Evolutionary conservation across 2,329 filamentous ascomycete genomes (phyloP), one percentile per base, ranked within the genome.

Genomic region (Sclerotinia trifoliorum): DNA sequence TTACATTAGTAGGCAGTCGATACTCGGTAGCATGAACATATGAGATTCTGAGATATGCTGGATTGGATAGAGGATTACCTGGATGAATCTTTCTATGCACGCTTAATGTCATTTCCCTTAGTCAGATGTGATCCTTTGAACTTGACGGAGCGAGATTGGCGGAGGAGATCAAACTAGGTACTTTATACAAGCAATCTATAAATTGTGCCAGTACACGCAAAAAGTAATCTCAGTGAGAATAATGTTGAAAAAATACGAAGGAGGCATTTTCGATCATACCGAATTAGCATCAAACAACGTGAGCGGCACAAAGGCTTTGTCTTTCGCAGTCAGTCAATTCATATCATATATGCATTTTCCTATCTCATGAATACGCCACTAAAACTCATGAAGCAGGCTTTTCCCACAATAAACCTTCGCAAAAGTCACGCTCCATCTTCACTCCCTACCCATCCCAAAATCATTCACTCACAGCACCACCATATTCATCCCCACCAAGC

Each of bases 311-410:
- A n/a, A n/a, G 11, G 19, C 8, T 29, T 55, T 55, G 21, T 61
- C n/a, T 32, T 21, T 35, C 19, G 5, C 39, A 6, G 7, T 17
- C 15, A 35, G n/a, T 19, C 51, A 13, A 39, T 8, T 49, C 26
- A 24, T 26, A 26, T 15, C 60, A 39, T 13, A 51, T 39, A 24
- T 52, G n/a, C 24, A 51, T 51, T 51, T 52, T 63, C 60, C 46
- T 51, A 17, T 51, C 5, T 51, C 60, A 63, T 51, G 29, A 35
- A 39, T 63, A 42, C 46, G 60, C 60, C 46, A 51, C 60, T 19
- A 26, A 52, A 51, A 39, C 29, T 63, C 29, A 42, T 51, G 60
- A 63, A 51, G 46, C 60, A n/a, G 26, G 39, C 32, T 39, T 63
- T 63, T 52, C 60, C 29, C 46, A 21, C n/a, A 46, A 39, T 26